Conservation (phyloP, 2,329 filamentous ascomycete species). For the Bipolaris bicolor region DNA sequence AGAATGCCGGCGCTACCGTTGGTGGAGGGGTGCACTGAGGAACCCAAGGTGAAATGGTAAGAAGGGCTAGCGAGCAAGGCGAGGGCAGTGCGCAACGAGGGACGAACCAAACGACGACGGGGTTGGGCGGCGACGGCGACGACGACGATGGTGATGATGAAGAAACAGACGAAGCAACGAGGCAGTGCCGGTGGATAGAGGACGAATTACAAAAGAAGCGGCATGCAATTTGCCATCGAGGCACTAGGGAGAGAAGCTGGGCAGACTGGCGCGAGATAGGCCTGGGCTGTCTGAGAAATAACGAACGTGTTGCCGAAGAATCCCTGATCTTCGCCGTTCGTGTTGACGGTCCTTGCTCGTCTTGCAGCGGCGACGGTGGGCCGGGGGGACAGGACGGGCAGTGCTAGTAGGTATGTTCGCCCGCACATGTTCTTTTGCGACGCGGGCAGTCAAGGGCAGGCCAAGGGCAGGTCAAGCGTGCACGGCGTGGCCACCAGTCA, state of each 20-base stretch:
- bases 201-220: neutral
- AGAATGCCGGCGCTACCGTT: constrained; percentile 18
- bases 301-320: constrained; percentile 15
- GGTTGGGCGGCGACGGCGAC: too few species aligned
- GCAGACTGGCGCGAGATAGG: constrained; percentile 7
- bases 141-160: neutral
- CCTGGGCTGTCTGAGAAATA: constrained; percentile 14
- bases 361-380: constrained; percentile 3
- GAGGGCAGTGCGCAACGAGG: constrained; percentile 7
- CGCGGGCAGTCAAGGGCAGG: constrained; percentile 1
- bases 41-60: constrained; percentile 6
- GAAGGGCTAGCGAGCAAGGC: neutral
- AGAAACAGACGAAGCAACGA: constrained; percentile 5
- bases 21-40: constrained; percentile 15
- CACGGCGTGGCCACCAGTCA: neutral
- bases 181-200: neutral
- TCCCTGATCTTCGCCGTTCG: constrained; percentile 20
- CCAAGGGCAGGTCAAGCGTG: constrained; percentile 12
- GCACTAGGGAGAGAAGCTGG: constrained; percentile 3
- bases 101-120: constrained; percentile 5
- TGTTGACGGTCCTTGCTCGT: constrained; percentile 10
- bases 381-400: neutral
- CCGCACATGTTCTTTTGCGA: constrained; percentile 11
- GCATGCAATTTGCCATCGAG: constrained; percentile 1
- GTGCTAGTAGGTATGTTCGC: neutral